A percentile compares a stretch with the other conserved stretches of the same genome.
Conservation (phyloP, 345 rosid genomes). For the Cardiospermum halicacabum region DNA sequence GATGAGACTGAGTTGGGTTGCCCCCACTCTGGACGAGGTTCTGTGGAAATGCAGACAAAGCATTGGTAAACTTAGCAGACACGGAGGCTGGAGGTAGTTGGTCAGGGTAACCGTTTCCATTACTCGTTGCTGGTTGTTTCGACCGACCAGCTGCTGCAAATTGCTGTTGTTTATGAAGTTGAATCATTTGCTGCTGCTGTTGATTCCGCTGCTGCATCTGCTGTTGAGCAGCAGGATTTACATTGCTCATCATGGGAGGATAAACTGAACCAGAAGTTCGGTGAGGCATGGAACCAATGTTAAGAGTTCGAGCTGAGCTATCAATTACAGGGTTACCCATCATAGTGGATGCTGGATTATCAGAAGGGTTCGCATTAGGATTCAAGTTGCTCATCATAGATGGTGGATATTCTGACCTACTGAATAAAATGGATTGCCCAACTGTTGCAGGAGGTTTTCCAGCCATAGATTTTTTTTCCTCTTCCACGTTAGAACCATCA, state of each 20-base stretch:
- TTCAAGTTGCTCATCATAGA: no score
- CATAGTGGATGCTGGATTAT: no score
- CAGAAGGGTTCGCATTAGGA: no score
- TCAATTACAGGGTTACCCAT: constrained; percentile 64
- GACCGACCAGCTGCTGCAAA: constrained; percentile 53
- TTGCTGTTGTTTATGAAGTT: constrained; percentile 68
- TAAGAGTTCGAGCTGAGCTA: constrained; percentile 60
- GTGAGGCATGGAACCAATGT: constrained; percentile 49
- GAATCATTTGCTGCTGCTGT: constrained; percentile 56
- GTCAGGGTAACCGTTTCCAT: constrained; percentile 60
- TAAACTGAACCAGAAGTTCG: constrained; percentile 45
- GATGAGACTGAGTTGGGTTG: constrained; percentile 64
- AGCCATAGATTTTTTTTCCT: constrained; percentile 53
- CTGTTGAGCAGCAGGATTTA: constrained; percentile 35
- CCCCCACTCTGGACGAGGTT: constrained; percentile 65
- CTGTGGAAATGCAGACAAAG: constrained; percentile 56
- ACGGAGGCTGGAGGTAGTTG: constrained; percentile 49
- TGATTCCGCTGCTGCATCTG: constrained; percentile 44
- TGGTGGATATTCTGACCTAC: constrained; percentile 61
- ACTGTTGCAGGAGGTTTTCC: constrained; percentile 36
- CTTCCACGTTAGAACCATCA: constrained; percentile 44
- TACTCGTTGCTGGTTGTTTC: constrained; percentile 56
- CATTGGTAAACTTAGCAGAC: constrained; percentile 55
- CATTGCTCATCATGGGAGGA: constrained; percentile 30
- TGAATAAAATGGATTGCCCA: constrained; percentile 87